These are phyloP conservation scores for Rhododendron vialii DNA, from an alignment of 148 eudicot species.

Conservation along the genomic window DNA sequence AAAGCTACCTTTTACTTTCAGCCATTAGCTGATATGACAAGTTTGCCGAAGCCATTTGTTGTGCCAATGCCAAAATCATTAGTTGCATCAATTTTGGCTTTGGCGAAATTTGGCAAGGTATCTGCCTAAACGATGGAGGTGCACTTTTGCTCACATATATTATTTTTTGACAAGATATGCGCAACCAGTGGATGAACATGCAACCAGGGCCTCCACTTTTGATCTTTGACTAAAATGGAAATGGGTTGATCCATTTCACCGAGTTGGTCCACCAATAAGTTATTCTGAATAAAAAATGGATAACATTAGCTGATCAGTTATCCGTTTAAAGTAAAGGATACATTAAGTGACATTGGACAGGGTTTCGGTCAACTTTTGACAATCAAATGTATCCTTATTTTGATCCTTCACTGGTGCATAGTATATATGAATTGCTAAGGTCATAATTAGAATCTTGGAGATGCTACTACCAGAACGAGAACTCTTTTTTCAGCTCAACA, in stretches of 20 bases:
- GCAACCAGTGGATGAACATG: neutral
- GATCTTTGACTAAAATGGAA: neutral
- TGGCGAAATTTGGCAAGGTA: neutral
- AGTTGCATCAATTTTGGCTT: neutral
- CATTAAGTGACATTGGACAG: neutral
- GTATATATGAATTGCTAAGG: neutral
- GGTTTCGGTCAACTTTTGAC: constrained; percentile 3
- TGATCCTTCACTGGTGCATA: constrained; percentile 4
- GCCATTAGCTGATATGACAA: neutral
- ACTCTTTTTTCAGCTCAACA: constrained; percentile 2
- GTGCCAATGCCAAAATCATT: neutral
- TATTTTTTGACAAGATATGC: neutral
- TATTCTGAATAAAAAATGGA: neutral
- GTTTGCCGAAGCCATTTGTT: neutral
- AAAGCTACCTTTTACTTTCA: neutral
- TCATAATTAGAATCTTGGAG: constrained; percentile 13
- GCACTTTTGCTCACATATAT: neutral
- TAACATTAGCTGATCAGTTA: neutral
- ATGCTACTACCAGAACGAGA: constrained; percentile 8
- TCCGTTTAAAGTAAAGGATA: neutral
- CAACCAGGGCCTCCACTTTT: constrained; percentile 1
- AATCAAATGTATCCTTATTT: neutral
- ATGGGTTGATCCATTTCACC: neutral
- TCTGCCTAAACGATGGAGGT: neutral
- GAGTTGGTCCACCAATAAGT: neutral